Evolutionary conservation across 805 yeast species (phyloP).

Genomic region (Ogataea trehaloabstinens): DNA sequence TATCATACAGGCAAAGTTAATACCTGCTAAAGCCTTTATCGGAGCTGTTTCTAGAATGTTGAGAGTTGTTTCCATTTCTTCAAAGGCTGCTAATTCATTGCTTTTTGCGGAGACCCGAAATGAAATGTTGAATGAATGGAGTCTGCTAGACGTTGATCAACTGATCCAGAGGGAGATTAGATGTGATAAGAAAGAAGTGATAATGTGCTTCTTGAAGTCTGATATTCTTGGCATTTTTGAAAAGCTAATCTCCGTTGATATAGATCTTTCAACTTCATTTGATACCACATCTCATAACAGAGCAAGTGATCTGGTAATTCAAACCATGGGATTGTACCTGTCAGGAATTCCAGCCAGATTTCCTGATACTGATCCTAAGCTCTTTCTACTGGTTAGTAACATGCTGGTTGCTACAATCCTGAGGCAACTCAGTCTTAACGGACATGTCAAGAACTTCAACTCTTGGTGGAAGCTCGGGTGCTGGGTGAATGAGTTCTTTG

Average conservation of each 20-base stretch:
- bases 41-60: conserved; percentile 17
- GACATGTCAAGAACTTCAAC: conserved; percentile 55
- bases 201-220: conserved; percentile 34
- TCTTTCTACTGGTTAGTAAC: conserved; percentile 52
- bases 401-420: conserved; percentile 56
- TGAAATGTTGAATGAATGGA: conserved; percentile 27
- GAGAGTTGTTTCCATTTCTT: conserved; percentile 25
- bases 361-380: conserved; percentile 50
- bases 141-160: conserved; percentile 38
- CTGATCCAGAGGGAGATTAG: conserved; percentile 17
- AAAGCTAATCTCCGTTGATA: conserved; percentile 6
- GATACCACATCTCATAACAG: conserved; percentile 6
- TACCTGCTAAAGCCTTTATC: conserved; percentile 38
- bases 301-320: conserved; percentile 13
- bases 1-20: conserved; percentile 50
- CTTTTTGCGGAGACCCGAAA: conserved; percentile 38
- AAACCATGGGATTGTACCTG: conserved; percentile 14
- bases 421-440: conserved; percentile 58
- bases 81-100: conserved; percentile 42
- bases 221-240: conserved; percentile 30
- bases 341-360: conserved; percentile 34
- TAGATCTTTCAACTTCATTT: conserved; percentile 4
- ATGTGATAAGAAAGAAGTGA: conserved; percentile 15
- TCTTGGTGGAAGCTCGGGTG: conserved; percentile 76
- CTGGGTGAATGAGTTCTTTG: conserved; percentile 73